Conservation (phyloP, 2,329 filamentous ascomycete genomes). For the Venturia effusa region DNA sequence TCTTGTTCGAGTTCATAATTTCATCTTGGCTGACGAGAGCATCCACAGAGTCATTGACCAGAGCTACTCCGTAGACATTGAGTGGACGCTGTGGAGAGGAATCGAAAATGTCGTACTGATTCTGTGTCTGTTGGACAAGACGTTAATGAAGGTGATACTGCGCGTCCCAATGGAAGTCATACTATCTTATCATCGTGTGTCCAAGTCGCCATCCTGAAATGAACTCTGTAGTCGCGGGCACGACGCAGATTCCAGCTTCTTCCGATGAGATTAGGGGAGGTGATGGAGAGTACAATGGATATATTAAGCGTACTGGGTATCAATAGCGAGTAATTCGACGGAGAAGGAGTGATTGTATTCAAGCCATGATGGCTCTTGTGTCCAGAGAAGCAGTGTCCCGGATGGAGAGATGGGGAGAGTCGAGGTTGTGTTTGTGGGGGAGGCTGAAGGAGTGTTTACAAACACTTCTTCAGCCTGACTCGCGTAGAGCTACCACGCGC, state of each 20-base stretch:
- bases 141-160: background rate
- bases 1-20: conserved; percentile 5
- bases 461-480: background rate
- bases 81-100: conserved; percentile 7
- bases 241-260: background rate
- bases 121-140: background rate
- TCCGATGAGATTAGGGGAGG: background rate
- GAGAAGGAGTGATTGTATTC: background rate
- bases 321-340: background rate
- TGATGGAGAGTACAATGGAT: background rate
- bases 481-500: background rate
- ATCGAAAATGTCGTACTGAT: conserved; percentile 7
- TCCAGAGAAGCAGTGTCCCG: too few species aligned
- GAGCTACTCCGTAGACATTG: background rate
- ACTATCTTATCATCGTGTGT: background rate
- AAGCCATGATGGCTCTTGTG: background rate
- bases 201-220: background rate
- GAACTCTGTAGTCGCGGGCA: background rate
- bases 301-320: background rate
- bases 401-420: too few species aligned
- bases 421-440: background rate
- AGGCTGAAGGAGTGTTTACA: background rate
- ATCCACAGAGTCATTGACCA: background rate
- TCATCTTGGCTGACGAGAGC: background rate
- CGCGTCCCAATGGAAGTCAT: background rate